phyloP scores from a whole-genome alignment of 2,329 filamentous ascomycete species.

The Talaromyces funiculosus region DNA sequence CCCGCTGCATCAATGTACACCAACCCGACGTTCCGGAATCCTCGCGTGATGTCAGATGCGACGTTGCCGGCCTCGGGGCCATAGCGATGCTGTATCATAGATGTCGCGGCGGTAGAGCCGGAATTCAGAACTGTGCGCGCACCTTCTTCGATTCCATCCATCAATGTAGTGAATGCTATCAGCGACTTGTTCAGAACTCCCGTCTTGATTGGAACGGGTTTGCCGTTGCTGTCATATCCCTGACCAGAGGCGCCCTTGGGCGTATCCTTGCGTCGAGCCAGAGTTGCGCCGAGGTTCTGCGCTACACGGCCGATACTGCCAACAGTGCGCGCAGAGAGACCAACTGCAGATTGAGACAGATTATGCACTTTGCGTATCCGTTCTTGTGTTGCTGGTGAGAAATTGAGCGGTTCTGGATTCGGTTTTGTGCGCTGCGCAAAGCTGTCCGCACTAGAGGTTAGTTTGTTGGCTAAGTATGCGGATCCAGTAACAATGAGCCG shows the following conservation, averaged over 20 bases:
- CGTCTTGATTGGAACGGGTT: conserved; percentile 68
- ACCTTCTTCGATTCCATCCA: conserved; percentile 86
- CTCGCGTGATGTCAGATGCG: conserved; percentile 68
- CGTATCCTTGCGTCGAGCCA: conserved; percentile 58
- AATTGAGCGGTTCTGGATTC: conserved; percentile 73
- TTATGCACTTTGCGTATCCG: conserved; percentile 83
- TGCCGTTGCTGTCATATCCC: conserved; percentile 66
- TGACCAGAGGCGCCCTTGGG: conserved; percentile 41
- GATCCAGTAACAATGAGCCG: conserved; percentile 87
- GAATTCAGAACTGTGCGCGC: conserved; percentile 71
- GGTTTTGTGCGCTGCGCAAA: conserved; percentile 80
- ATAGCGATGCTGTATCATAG: conserved; percentile 83
- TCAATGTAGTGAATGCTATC: conserved; percentile 92
- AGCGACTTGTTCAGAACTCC: conserved; percentile 91
- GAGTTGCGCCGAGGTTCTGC: conserved; percentile 78
- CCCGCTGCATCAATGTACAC: conserved; percentile 97
- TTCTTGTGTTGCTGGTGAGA: conserved; percentile 76
- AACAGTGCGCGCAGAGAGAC: conserved; percentile 77
- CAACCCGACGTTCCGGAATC: conserved; percentile 90
- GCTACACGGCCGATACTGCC: conserved; percentile 76
- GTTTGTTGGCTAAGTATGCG: conserved; percentile 67
- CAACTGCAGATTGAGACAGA: conserved; percentile 74
- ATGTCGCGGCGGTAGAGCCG: conserved; percentile 71
- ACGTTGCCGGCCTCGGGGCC: conserved; percentile 78
- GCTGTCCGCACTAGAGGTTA: conserved; percentile 70